Evolutionary conservation across 1,139 yeast genomes (phyloP).

Genomic region (Pichia sp.): DNA sequence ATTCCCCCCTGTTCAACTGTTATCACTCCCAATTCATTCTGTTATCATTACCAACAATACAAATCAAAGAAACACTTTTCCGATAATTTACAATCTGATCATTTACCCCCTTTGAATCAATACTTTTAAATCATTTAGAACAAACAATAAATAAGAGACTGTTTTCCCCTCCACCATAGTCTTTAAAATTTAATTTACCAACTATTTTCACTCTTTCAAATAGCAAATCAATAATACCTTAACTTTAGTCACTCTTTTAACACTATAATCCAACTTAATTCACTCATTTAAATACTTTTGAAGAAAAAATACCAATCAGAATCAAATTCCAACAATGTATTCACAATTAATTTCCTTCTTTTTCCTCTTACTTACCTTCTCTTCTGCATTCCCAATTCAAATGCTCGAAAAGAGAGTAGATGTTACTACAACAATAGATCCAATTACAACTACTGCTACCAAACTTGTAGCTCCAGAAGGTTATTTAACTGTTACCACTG

Average conservation of each 20-base stretch:
- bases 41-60: no score
- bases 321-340: conserved; percentile 1
- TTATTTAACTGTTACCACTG: conserved; percentile 17
- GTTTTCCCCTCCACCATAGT: no score
- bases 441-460: conserved; percentile 16
- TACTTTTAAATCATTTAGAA: no score
- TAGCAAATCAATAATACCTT: neutral
- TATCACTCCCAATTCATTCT: no score
- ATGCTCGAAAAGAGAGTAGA: conserved; percentile 21
- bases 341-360: conserved; percentile 3
- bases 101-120: no score
- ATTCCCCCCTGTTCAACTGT: no score
- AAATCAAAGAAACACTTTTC: no score
- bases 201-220: conserved; percentile 1
- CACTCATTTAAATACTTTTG: neutral
- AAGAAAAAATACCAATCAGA: neutral
- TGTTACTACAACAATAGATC: conserved; percentile 20
- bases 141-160: no score
- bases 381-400: conserved; percentile 29
- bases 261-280: neutral
- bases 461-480: conserved; percentile 17
- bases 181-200: neutral
- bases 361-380: neutral
- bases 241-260: conserved; percentile 3
- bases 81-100: no score